These are phyloP conservation scores for Glycyrrhiza uralensis DNA, from an alignment of 306 rosid species.

Conservation along the genomic window DNA sequence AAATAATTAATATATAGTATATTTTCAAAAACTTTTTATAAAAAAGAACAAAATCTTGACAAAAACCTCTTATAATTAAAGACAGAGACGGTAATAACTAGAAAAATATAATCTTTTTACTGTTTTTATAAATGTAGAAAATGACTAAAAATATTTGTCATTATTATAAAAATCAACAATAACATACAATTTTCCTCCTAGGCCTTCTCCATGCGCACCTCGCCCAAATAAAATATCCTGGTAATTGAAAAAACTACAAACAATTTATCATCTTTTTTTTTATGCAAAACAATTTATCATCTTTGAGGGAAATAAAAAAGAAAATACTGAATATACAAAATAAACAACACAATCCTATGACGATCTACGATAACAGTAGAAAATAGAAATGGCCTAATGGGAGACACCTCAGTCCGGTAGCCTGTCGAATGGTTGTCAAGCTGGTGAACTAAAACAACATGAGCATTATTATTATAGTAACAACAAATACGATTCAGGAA, in stretches of 20 bases:
- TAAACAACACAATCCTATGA: background rate
- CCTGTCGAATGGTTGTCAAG: background rate
- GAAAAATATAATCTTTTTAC: no score
- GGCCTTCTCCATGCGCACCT: background rate
- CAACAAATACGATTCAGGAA: conserved; percentile 21
- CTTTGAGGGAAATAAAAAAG: background rate
- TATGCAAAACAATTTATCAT: no score
- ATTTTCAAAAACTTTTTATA: no score
- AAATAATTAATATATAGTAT: no score
- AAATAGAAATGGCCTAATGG: background rate
- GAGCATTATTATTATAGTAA: conserved; percentile 8
- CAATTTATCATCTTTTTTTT: background rate
- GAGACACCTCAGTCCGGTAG: background rate
- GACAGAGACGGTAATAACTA: no score
- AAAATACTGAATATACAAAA: background rate
- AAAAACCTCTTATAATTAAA: no score
- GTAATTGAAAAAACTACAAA: background rate
- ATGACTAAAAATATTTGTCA: no score
- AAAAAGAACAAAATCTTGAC: no score
- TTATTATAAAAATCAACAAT: background rate
- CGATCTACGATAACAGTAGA: background rate
- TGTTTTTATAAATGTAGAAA: no score
- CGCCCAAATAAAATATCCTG: background rate
- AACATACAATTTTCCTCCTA: background rate
- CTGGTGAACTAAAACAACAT: background rate